Evolutionary conservation across 2,329 filamentous ascomycete species (phyloP).

Genomic region (Onygena corvina): DNA sequence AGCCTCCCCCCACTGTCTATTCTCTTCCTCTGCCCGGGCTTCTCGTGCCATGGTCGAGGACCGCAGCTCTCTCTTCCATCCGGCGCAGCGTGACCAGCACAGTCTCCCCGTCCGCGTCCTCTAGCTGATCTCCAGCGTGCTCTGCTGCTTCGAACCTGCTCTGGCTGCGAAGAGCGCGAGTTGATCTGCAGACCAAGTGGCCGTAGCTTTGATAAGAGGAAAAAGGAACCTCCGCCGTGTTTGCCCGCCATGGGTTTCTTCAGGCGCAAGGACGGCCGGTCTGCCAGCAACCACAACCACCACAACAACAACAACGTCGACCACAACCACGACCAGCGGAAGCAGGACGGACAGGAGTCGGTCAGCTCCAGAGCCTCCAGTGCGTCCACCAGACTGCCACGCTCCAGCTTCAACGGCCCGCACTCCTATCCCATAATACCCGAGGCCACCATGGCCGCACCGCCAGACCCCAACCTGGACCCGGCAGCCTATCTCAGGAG

Average conservation of each 20-base stretch:
- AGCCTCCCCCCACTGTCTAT: not conserved
- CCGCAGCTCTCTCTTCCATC: no score
- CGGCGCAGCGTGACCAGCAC: no score
- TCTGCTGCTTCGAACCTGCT: not conserved
- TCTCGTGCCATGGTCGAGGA: not conserved
- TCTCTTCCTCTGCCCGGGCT: not conserved
- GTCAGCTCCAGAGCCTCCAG: conserved; percentile 33
- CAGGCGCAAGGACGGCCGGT: conserved; percentile 36
- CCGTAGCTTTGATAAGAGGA: not conserved
- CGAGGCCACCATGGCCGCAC: conserved; percentile 67
- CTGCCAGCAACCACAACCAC: conserved; percentile 8
- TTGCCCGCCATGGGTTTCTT: conserved; percentile 29
- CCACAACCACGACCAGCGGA: conserved; percentile 8
- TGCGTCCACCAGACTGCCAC: conserved; percentile 41
- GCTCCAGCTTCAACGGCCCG: conserved; percentile 32
- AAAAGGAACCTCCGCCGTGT: not conserved
- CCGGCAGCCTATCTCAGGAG: conserved; percentile 84
- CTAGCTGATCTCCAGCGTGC: not conserved
- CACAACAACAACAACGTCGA: conserved; percentile 19
- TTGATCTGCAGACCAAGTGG: conserved; percentile 1
- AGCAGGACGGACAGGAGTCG: conserved; percentile 32
- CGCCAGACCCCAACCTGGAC: conserved; percentile 77
- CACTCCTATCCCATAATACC: conserved; percentile 45
- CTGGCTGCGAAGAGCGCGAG: no score
- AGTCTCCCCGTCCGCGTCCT: no score